Percentiles rank a stretch among this genome's conserved stretches.
phyloP scores from a whole-genome alignment of 768 basidiomycete species.

The Panaeolus cyanescens region DNA sequence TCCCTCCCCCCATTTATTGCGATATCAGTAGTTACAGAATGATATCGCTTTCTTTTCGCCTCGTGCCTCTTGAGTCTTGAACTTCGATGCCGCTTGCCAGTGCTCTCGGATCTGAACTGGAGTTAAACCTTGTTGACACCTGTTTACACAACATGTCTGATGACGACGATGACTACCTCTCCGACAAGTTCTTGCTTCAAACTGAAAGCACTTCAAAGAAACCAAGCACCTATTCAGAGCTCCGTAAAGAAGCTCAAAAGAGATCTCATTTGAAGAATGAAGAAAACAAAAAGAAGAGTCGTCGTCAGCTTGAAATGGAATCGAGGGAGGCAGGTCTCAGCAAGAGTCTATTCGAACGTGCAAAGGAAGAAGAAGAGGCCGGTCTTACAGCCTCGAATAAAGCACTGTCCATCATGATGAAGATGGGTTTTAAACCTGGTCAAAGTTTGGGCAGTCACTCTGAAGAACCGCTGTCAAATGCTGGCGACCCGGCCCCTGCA shows the following conservation, averaged over 20 bases:
- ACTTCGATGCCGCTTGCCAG: not conserved
- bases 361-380: conserved; percentile 61
- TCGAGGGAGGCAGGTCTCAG: conserved; percentile 76
- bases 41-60: conserved; percentile 23
- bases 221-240: conserved; percentile 68
- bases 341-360: conserved; percentile 80
- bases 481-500: not conserved
- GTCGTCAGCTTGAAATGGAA: conserved; percentile 71
- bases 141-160: conserved; percentile 52
- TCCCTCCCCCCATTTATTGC: conserved; percentile 22
- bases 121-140: conserved; percentile 8
- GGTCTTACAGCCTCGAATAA: conserved; percentile 63
- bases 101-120: not conserved
- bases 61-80: not conserved
- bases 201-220: conserved; percentile 32
- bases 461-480: conserved; percentile 18
- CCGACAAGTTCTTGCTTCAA: conserved; percentile 77
- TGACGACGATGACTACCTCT: conserved; percentile 86
- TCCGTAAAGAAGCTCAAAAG: conserved; percentile 65
- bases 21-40: conserved; percentile 31
- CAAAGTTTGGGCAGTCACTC: conserved; percentile 63
- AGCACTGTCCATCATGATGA: conserved; percentile 88
- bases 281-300: conserved; percentile 63
- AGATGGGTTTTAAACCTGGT: conserved; percentile 91
- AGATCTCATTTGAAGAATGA: conserved; percentile 65